Conservation (phyloP, 331 rosid genomes). For the Stylosanthes scabra region DNA sequence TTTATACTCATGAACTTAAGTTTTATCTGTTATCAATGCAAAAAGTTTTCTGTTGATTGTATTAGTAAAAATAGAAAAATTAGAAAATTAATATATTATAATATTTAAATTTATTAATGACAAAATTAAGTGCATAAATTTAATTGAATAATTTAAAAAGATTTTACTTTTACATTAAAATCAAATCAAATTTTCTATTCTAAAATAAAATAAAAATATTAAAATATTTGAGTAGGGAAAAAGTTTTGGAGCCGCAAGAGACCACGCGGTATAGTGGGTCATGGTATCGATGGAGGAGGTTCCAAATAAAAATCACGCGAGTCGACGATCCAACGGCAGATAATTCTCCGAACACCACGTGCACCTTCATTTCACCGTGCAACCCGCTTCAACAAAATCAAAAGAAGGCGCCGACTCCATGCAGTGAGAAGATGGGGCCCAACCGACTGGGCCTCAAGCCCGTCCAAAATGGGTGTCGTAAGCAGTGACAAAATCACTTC, state of each 20-base stretch:
- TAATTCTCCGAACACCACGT: constrained; percentile 36
- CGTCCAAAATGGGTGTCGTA: constrained; percentile 78
- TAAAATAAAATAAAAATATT: no score
- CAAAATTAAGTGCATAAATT: no score
- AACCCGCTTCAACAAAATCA: constrained; percentile 17
- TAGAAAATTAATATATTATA: no score
- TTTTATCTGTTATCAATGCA: no score
- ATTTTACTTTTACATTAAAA: no score
- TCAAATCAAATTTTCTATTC: no score
- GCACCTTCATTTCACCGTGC: constrained; percentile 23
- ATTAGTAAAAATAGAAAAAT: no score
- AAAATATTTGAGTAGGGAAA: no score
- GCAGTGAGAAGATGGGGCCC: constrained; percentile 39
- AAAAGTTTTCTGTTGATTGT: no score
- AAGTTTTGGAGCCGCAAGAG: constrained; percentile 13
- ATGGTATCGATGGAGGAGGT: constrained; percentile 6
- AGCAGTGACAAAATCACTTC: constrained; percentile 84
- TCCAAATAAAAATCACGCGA: constrained; percentile 54
- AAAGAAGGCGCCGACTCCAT: constrained; percentile 53
- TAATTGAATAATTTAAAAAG: no score
- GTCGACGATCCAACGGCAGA: constrained; percentile 37
- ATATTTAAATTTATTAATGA: no score
- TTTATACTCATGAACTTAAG: no score
- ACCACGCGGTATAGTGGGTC: constrained; percentile 50
- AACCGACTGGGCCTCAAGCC: constrained; percentile 44